These are phyloP conservation scores for Hanseniaspora clermontiae DNA, from an alignment of 805 yeast species.

Conservation along the genomic window DNA sequence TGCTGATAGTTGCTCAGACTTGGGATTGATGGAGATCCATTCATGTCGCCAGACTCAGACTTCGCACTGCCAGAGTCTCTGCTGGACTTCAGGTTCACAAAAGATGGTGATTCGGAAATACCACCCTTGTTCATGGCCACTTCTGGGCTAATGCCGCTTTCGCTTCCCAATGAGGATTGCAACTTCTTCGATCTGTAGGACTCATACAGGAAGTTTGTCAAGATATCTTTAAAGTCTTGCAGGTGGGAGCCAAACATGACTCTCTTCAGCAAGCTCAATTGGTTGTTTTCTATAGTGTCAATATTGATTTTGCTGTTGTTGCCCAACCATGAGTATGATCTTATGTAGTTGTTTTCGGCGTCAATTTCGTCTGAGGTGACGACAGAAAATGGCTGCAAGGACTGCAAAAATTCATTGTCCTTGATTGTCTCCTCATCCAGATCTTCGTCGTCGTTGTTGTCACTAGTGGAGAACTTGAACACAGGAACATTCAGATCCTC, in stretches of 20 bases:
- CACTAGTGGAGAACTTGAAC: constrained; percentile 40
- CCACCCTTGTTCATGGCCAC: background rate
- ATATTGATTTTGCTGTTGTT: constrained; percentile 40
- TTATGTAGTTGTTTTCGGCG: constrained; percentile 42
- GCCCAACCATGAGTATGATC: constrained; percentile 59
- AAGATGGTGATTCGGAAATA: constrained; percentile 9
- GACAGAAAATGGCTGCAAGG: constrained; percentile 65
- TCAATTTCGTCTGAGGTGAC: constrained; percentile 50
- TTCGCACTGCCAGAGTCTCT: background rate
- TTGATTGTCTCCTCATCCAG: constrained; percentile 48
- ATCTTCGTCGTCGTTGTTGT: constrained; percentile 5
- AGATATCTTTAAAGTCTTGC: constrained; percentile 67
- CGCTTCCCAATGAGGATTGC: constrained; percentile 37
- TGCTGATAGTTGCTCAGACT: constrained; percentile 26
- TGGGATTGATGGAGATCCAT: constrained; percentile 27
- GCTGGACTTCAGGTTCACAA: constrained; percentile 9
- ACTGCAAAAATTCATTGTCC: constrained; percentile 50
- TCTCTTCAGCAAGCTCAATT: constrained; percentile 45
- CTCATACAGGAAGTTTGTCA: constrained; percentile 65
- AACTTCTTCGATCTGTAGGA: constrained; percentile 68
- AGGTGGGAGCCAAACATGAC: constrained; percentile 74
- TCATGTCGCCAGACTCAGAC: background rate
- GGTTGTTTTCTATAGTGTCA: constrained; percentile 39
- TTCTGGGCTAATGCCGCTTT: constrained; percentile 11
- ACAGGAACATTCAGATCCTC: constrained; percentile 59